A percentile compares a stretch with the other conserved stretches of the same genome.
These are phyloP conservation scores for Fusarium beomiforme DNA, from an alignment of 2,329 filamentous ascomycete genomes.

Conservation along the genomic window DNA sequence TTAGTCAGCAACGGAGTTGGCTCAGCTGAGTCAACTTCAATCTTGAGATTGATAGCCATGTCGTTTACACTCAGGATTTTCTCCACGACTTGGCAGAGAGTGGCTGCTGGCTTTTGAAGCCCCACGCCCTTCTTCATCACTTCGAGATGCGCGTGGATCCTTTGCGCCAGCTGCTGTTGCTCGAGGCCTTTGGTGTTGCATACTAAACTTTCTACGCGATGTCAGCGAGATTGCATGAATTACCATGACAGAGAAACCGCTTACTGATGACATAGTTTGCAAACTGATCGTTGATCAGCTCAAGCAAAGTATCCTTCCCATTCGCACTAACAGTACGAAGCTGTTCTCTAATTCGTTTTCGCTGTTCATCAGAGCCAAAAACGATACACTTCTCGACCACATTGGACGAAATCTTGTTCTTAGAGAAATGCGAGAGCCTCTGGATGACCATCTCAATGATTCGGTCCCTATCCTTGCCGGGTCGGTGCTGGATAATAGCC, in stretches of 20 bases:
- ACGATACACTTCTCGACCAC: slow-evolving; percentile 94
- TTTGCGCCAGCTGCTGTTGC: slow-evolving; percentile 66
- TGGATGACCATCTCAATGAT: slow-evolving; percentile 79
- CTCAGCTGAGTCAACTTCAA: slow-evolving; percentile 62
- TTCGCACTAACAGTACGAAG: slow-evolving; percentile 69
- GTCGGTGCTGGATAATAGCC: slow-evolving; percentile 85
- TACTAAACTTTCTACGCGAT: slow-evolving; percentile 78
- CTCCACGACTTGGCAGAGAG: neutral
- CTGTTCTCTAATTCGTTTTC: slow-evolving; percentile 72
- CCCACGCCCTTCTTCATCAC: slow-evolving; percentile 55
- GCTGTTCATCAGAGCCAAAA: slow-evolving; percentile 74
- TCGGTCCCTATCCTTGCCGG: slow-evolving; percentile 72
- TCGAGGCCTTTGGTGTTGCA: slow-evolving; percentile 65
- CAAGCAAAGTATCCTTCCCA: slow-evolving; percentile 75
- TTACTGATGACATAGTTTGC: slow-evolving; percentile 97
- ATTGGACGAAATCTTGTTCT: slow-evolving; percentile 97
- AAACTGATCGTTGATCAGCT: slow-evolving; percentile 88
- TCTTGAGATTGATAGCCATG: slow-evolving; percentile 49
- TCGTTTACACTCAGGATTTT: slow-evolving; percentile 13
- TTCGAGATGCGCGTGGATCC: slow-evolving; percentile 70
- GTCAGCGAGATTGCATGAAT: slow-evolving; percentile 19
- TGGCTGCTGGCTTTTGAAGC: slow-evolving; percentile 61
- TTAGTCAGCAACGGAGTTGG: slow-evolving; percentile 75
- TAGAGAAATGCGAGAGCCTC: slow-evolving; percentile 80
- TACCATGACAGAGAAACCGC: slow-evolving; percentile 51